Percentiles rank a stretch among this genome's conserved stretches.
phyloP scores from a whole-genome alignment of 495 filamentous ascomycete species.

The Xylaria telfairii region DNA sequence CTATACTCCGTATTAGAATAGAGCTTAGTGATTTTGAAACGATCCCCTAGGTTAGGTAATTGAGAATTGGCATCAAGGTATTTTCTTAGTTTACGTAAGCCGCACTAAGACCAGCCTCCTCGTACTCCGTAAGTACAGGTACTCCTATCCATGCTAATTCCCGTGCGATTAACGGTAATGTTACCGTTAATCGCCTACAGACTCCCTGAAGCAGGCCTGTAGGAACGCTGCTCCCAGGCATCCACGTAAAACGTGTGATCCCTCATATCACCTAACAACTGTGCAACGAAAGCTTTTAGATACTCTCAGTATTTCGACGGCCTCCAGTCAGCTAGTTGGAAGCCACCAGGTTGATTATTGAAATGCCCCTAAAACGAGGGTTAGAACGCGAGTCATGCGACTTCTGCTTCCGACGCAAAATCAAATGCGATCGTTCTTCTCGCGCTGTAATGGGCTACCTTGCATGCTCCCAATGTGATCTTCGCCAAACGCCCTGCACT shows the following conservation, averaged over 20 bases:
- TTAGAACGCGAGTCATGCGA: conserved; percentile 21
- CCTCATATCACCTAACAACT: not conserved
- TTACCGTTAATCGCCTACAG: not conserved
- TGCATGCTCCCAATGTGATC: conserved; percentile 18
- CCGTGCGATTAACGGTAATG: too few relatives aligned
- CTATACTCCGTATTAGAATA: too few relatives aligned
- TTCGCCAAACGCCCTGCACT: conserved; percentile 16
- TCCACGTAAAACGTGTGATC: not conserved
- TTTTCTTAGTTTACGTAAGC: not conserved
- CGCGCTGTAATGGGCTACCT: not conserved
- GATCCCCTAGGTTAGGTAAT: too few relatives aligned
- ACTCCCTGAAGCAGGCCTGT: not conserved
- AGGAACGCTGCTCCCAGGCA: not conserved
- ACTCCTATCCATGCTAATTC: not conserved
- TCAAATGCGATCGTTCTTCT: conserved; percentile 21
- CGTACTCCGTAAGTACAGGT: too few relatives aligned
- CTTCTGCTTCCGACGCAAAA: conserved; percentile 22
- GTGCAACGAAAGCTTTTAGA: not conserved
- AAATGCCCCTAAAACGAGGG: conserved; percentile 16
- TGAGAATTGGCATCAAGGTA: too few relatives aligned
- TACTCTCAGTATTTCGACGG: not conserved
- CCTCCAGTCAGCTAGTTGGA: not conserved
- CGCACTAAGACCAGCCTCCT: not conserved
- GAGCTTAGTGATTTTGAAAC: too few relatives aligned
- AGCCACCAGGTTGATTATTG: not conserved